These are phyloP conservation scores for Pleurostoma richardsiae DNA, from an alignment of 2,329 filamentous ascomycete genomes.

Conservation along the genomic window DNA sequence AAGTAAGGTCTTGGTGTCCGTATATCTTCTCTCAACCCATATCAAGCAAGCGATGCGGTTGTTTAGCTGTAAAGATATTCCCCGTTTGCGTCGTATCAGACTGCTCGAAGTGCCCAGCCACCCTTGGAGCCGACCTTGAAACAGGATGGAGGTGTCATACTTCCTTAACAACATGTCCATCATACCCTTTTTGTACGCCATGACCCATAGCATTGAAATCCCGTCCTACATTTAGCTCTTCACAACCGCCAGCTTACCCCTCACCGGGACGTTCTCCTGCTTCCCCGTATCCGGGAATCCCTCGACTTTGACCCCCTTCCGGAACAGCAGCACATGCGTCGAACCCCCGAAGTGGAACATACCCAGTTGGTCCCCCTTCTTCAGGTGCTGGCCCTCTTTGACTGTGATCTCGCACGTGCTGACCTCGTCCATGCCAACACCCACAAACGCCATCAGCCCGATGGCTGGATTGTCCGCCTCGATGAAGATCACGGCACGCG, in stretches of 20 bases:
- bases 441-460: conserved; percentile 65
- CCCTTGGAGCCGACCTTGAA: no score
- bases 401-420: conserved; percentile 69
- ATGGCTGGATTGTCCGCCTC: conserved; percentile 47
- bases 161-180: no score
- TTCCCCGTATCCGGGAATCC: conserved; percentile 28
- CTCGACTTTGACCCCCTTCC: conserved; percentile 44
- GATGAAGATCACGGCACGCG: conserved; percentile 56
- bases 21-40: no score
- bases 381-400: conserved; percentile 56
- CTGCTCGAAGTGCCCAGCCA: no score
- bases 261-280: conserved; percentile 31
- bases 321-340: conserved; percentile 64
- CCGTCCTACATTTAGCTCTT: conserved; percentile 3
- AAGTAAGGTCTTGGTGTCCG: no score
- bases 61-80: no score
- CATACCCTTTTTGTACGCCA: no score
- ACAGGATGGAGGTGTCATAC: no score
- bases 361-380: conserved; percentile 67
- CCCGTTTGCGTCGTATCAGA: no score
- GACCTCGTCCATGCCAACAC: conserved; percentile 74
- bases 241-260: conserved; percentile 27
- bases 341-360: conserved; percentile 82
- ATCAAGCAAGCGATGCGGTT: no score
- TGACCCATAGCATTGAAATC: no score